Conservation (phyloP, 2,329 filamentous ascomycete genomes). For the Ophiostoma piceae region DNA sequence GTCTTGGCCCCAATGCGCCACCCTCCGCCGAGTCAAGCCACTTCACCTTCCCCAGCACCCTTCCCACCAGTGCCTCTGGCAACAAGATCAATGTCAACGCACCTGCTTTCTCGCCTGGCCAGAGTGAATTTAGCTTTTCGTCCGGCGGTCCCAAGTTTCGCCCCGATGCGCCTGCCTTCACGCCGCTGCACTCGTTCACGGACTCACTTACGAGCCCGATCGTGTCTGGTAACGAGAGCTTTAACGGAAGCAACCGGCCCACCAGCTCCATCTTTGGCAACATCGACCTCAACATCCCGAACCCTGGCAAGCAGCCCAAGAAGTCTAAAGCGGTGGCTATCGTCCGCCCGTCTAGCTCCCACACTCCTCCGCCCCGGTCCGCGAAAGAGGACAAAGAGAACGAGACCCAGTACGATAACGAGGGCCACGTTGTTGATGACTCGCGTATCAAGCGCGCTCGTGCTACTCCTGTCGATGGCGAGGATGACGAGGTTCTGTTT, state of each 20-base stretch:
- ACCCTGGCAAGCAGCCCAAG: conserved; percentile 61
- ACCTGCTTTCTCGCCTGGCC: conserved; percentile 64
- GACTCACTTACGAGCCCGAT: conserved; percentile 45
- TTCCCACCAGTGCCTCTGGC: conserved; percentile 38
- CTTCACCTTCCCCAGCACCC: conserved; percentile 40
- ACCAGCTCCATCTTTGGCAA: conserved; percentile 61
- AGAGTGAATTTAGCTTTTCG: conserved; percentile 64
- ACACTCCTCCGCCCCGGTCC: conserved; percentile 26
- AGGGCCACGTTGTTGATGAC: conserved; percentile 59
- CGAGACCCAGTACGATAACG: conserved; percentile 45
- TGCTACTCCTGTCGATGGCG: conserved; percentile 58
- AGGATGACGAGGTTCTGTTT: conserved; percentile 70
- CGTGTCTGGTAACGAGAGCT: conserved; percentile 43
- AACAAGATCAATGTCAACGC: conserved; percentile 64
- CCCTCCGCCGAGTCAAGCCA: conserved; percentile 38
- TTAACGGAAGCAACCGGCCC: conserved; percentile 25
- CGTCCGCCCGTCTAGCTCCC: conserved; percentile 55
- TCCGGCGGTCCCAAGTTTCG: conserved; percentile 63
- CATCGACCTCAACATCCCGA: conserved; percentile 57
- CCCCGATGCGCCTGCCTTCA: conserved; percentile 72
- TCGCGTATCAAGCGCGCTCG: conserved; percentile 73
- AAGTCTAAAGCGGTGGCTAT: conserved; percentile 82
- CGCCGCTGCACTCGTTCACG: conserved; percentile 50
- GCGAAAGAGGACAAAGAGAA: conserved; percentile 28
- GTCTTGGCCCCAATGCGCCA: conserved; percentile 33